These are phyloP conservation scores for Malus fusca DNA, from an alignment of 306 rosid species.

Conservation along the genomic window DNA sequence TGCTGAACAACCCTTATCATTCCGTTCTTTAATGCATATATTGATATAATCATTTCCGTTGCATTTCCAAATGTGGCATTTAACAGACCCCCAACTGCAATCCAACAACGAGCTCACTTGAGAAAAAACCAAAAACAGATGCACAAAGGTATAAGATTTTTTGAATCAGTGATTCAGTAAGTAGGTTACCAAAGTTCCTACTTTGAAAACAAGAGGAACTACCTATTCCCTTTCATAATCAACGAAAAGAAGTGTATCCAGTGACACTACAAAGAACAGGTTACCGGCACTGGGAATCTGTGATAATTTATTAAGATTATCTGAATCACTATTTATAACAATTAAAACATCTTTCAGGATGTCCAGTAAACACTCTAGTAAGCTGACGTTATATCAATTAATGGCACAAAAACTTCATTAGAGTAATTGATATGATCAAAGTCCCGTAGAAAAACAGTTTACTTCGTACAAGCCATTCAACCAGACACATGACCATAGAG, in stretches of 20 bases:
- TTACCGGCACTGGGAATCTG: not conserved
- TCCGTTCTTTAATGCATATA: slow-evolving; percentile 72
- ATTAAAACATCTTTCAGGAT: not conserved
- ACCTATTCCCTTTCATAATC: not conserved
- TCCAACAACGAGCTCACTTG: not conserved
- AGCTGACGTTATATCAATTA: not conserved
- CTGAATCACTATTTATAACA: not conserved
- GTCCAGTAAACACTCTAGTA: not conserved
- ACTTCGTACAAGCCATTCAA: not conserved
- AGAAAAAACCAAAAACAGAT: not conserved
- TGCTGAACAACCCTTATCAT: slow-evolving; percentile 97
- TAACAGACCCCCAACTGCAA: slow-evolving; percentile 91
- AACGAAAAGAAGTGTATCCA: not conserved
- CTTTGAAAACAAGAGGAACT: not conserved
- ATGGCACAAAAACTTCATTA: not conserved
- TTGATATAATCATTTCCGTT: slow-evolving; percentile 82
- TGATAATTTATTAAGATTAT: not conserved
- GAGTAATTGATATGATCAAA: not conserved
- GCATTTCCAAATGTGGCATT: slow-evolving; percentile 93
- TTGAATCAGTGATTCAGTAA: not conserved
- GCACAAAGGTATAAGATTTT: not conserved
- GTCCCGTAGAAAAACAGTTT: not conserved
- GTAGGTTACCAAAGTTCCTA: not conserved
- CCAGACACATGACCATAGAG: not conserved
- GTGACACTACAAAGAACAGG: not conserved